Evolutionary conservation across 2,329 filamentous ascomycete genomes (phyloP), one percentile per base, ranked within the genome.

Genomic region (Rhinocladiella similis): DNA sequence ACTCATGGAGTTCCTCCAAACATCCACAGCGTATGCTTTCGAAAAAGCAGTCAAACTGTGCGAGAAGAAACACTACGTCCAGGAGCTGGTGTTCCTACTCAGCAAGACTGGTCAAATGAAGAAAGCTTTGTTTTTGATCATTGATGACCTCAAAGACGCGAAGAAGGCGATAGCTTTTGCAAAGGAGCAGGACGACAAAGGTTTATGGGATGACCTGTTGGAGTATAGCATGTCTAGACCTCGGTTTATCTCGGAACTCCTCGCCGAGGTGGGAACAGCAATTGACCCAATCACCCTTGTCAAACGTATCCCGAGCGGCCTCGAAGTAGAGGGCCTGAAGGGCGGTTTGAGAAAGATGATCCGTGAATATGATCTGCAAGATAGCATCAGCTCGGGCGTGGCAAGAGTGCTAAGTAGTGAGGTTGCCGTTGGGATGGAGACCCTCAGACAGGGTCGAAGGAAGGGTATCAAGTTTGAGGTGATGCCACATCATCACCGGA

Each of bases 171-270:
- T 99, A 64, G 83, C 88, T 1, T 99, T 99, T 67, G 92, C 91
- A 52, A 97, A 97, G 71, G 88, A 92, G 60, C 91, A 97, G 69
- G 87, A 94, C 61, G 92, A 97, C 66, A 86, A 87, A 0, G 92
- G 97, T 65, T 80, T 99, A 0, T 99, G 94, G 94, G 89, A 96
- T 62, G 92, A 97, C 67, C 80, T 99, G 6, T 83, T 99, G 5
- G 86, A 93, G 65, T 97, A 97, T 72, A 93, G 89, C 59, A 97
- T 99, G 94, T 91, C 97, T 74, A 96, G 97, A 69, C 94, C 94
- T 1, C 85, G 85, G 39, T 99, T 99, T 74, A 97, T 99, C 64
- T 87, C 90, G 12, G 92, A 90, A 0, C 78, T 99, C 3, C 83
- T 99, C 0, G 91, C 96, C 67, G 91, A 97, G 74, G 93, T 96